These are phyloP conservation scores for Penicillium bialowiezense DNA, from an alignment of 495 filamentous ascomycete species.

Conservation along the genomic window DNA sequence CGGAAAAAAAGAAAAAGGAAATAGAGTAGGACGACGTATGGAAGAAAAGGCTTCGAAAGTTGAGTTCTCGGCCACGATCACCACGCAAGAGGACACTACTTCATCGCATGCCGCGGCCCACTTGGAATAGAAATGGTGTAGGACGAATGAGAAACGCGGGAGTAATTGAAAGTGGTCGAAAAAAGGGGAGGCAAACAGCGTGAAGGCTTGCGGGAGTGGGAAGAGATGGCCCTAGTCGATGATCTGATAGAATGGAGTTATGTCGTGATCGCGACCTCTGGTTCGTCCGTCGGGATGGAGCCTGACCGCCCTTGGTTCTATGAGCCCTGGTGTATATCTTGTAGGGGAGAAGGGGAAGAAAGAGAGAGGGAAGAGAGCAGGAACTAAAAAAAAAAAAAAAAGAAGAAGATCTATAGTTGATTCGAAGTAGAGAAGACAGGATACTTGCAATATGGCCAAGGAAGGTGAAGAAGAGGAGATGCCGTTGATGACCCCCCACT, in stretches of 20 bases:
- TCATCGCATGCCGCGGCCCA: constrained; percentile 8
- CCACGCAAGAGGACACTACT: not conserved
- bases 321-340: not conserved
- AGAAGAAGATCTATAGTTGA: not conserved
- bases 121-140: not conserved
- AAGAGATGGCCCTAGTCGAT: constrained; percentile 34
- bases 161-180: constrained; percentile 4
- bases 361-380: not conserved
- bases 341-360: not conserved
- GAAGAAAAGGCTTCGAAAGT: not conserved
- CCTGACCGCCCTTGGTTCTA: constrained; percentile 23
- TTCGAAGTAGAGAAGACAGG: not conserved
- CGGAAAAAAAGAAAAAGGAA: constrained; percentile 5
- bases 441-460: too few species aligned
- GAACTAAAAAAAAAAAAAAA: too few species aligned
- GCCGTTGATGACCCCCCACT: too few species aligned
- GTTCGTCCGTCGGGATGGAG: constrained; percentile 21
- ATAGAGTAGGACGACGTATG: not conserved
- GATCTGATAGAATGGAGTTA: constrained; percentile 52
- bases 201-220: constrained; percentile 3
- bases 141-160: constrained; percentile 8
- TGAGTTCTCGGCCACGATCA: constrained; percentile 7
- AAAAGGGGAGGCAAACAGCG: constrained; percentile 1
- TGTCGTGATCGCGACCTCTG: constrained; percentile 45
- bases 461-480: too few species aligned